Evolutionary conservation across 2,329 filamentous ascomycete genomes (phyloP).

Genomic region (Ophiostoma quercus): DNA sequence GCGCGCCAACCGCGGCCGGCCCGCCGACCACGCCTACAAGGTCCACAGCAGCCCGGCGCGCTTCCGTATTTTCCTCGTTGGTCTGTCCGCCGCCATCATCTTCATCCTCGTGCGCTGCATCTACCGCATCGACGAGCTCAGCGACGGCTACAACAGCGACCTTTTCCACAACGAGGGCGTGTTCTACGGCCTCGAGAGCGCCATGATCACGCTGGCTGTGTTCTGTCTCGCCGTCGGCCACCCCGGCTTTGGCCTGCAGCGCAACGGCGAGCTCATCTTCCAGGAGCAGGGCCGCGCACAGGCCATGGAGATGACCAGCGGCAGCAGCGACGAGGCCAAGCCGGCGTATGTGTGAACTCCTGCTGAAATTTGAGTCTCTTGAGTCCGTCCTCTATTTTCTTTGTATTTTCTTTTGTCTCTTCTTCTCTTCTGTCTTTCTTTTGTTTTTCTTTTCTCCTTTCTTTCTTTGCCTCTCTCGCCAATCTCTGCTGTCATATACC

Average conservation of each 20-base stretch:
- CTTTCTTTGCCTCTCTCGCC: too few relatives aligned
- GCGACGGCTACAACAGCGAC: constrained; percentile 53
- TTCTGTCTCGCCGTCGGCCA: constrained; percentile 26
- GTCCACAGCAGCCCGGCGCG: neutral
- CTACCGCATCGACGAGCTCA: constrained; percentile 59
- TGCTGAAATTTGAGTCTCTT: neutral
- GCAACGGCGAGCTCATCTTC: neutral
- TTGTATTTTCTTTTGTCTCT: neutral
- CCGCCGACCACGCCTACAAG: neutral
- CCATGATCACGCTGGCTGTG: constrained; percentile 28
- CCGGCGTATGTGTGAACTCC: neutral
- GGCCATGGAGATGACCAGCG: constrained; percentile 2
- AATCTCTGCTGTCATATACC: neutral
- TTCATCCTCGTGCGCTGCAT: constrained; percentile 55
- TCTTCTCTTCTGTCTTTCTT: neutral
- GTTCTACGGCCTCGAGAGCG: constrained; percentile 52
- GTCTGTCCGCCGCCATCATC: constrained; percentile 49
- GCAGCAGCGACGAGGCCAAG: constrained; percentile 15
- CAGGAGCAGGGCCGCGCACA: neutral
- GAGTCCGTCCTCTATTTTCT: neutral
- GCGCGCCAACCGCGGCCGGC: constrained; percentile 23
- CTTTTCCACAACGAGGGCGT: constrained; percentile 48
- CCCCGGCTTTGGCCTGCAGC: constrained; percentile 27
- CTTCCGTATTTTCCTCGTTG: constrained; percentile 43
- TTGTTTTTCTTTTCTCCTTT: neutral